Evolutionary conservation across 495 filamentous ascomycete species (phyloP), one percentile per base, ranked within the genome.

Genomic region (Aspergillus campestris): DNA sequence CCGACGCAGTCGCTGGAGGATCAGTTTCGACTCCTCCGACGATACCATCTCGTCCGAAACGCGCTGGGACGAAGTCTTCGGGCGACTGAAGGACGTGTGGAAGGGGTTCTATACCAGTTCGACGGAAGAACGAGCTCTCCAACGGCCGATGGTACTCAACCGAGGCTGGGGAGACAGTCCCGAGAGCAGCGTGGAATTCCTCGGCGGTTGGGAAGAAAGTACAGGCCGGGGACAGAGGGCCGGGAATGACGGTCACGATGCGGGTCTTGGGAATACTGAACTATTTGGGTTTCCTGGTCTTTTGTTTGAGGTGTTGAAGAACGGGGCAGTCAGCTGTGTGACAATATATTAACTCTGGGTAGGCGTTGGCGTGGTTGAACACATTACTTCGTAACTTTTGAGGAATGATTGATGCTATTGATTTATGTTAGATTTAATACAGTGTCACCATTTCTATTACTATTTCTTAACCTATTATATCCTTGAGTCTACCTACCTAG

Each of bases 251-350:
- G 63, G 68, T 28, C 77, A 68, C 36, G 82, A 82, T 53, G 79
- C 78, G 24, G 64, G 67, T 15, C 55, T 88, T 61, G 73, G 80
- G 11, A 92, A 88, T 44, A 92, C 86, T 18, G 90, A 91, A 54
- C 64, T 98, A 10, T 97, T 87, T 71, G 89, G 90, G 8, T 97
- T 94, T 59, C 92, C 91, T 1, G 92, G 92, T 3, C 67, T 95
- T 56, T 74, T 95, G 13, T 97, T 96, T 67, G 92, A 98, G 67
- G 91, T 98, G 8, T 64, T 96, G 65, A 92, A 86, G 80, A 95
- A 92, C 58, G 88, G 84, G 3, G 82, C 80, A 34, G 88, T 98
- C 30, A 91, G 87, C 60, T 84, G 83, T 30, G 67, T 97, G 52
- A 96, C 89, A n/a, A 79, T 95, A 8, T 95, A 86, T 64, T 92